phyloP scores from a whole-genome alignment of 345 rosid species.

The Arabis alpina region DNA sequence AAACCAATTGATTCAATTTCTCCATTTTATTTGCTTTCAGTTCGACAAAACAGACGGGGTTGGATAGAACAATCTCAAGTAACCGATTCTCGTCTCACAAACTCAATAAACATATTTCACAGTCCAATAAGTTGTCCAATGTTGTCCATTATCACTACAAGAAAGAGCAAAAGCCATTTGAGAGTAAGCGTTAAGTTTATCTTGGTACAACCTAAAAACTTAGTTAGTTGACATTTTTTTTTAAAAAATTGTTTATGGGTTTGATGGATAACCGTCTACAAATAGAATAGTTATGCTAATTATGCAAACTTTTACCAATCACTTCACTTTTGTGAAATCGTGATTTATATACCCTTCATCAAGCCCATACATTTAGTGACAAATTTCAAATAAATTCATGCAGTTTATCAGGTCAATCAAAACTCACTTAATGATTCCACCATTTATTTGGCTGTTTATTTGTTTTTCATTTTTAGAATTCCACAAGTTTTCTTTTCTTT shows the following conservation, averaged over 20 bases:
- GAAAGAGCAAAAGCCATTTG: conserved; percentile 14
- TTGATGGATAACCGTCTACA: not conserved
- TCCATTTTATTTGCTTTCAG: conserved; percentile 19
- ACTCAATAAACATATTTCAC: conserved; percentile 10
- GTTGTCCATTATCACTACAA: conserved; percentile 12
- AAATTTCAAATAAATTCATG: not conserved
- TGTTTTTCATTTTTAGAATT: not conserved
- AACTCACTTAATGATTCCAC: not conserved
- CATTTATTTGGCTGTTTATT: not conserved
- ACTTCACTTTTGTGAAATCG: not conserved
- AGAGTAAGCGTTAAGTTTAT: conserved; percentile 29
- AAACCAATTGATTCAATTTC: not conserved
- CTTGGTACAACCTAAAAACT: not conserved
- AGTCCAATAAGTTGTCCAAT: conserved; percentile 14
- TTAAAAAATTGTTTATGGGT: not conserved
- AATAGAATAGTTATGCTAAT: not conserved
- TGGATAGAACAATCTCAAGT: conserved; percentile 11
- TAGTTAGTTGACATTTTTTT: not conserved
- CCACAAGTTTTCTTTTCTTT: not conserved
- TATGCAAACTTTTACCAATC: not conserved
- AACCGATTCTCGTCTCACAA: not conserved
- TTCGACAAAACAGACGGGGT: conserved; percentile 10
- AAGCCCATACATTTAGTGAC: not conserved
- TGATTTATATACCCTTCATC: not conserved
- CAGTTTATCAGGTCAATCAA: not conserved